Base-by-base conservation (phyloP, 495 filamentous ascomycete genomes). In the Pseudomonodictys pantanalensis region DNA sequence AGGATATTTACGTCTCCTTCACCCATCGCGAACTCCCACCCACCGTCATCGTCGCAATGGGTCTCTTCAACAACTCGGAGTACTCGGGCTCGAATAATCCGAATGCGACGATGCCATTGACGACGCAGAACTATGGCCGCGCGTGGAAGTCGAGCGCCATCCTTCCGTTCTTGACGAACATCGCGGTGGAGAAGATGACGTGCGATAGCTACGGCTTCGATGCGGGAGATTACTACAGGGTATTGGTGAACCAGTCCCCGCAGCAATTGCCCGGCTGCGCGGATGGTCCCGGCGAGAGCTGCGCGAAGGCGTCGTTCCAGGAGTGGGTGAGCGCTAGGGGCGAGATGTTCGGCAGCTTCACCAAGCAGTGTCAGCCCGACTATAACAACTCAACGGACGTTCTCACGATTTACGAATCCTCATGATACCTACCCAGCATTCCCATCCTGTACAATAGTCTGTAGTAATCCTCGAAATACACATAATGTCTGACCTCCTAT, bases 21-120 rank as follows among this genome's bases (percentile, higher is more conserved):
- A 80, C 77, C 0, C 78, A 80, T 61, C 75, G 78, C 8, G 77
- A 80, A 64, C 58, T 79, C 8, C 76, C 75, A 24, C 77, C 77
- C 9, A 74, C 73, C 38, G 76, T 80, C 7, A 64, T 76, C 5
- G 76, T 79, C 0, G 76, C 77, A 24, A 67, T 80, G 64, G 78
- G 78, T 9, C 63, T 80, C 4, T 78, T 78, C 70, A 79, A 80
- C 65, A 79, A 79, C 51, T 76, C 75, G 17, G 76, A 61, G 1
- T 75, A 71, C 28, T 56, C 53, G 12, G 38, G 12, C 22, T 25
- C 38, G 33, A 54, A 24, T 22, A 56, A 63, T 10, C 70, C 76
- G 54, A 80, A 80, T 50, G 72, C 72, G 48, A 78, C 78, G 3
- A 78, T 80, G 77, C 76, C 77, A 6, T 64, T 76, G 0, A 72